Percentiles rank a stretch among this genome's conserved stretches.
Evolutionary conservation across 495 filamentous ascomycete genomes (phyloP).

Genomic region (Aspergillus incahuasiensis): DNA sequence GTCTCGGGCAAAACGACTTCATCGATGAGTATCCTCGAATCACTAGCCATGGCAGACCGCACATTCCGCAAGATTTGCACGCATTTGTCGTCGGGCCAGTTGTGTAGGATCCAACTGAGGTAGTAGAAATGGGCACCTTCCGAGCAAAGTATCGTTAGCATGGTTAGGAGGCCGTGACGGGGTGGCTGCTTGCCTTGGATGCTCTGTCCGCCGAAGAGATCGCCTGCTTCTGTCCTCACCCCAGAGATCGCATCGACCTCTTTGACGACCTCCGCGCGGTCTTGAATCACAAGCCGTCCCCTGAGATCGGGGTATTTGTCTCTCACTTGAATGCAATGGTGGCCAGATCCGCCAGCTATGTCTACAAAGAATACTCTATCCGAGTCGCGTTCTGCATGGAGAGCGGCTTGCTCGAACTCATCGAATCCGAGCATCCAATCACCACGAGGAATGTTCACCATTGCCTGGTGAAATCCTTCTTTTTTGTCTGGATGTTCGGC

Average conservation of each 20-base stretch:
- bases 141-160: not conserved
- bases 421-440: slow-evolving; percentile 30
- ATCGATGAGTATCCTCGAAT: slow-evolving; percentile 39
- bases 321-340: slow-evolving; percentile 44
- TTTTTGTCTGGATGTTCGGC: too few relatives aligned
- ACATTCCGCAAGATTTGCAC: slow-evolving; percentile 32
- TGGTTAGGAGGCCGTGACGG: not conserved
- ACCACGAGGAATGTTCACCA: slow-evolving; percentile 20
- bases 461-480: too few relatives aligned
- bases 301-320: slow-evolving; percentile 36
- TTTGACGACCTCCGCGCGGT: slow-evolving; percentile 37
- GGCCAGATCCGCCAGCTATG: slow-evolving; percentile 51
- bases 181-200: slow-evolving; percentile 30
- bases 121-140: not conserved
- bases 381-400: not conserved
- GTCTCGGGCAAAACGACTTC: slow-evolving; percentile 36
- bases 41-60: slow-evolving; percentile 25
- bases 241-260: slow-evolving; percentile 34
- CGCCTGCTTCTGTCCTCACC: slow-evolving; percentile 44
- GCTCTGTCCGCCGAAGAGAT: slow-evolving; percentile 47
- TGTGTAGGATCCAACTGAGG: slow-evolving; percentile 35
- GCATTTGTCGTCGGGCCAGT: slow-evolving; percentile 31
- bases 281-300: slow-evolving; percentile 50
- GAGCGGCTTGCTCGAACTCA: slow-evolving; percentile 14
- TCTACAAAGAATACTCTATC: slow-evolving; percentile 44